Evolutionary conservation across 352 stramenopile genomes (phyloP), one percentile per base, ranked within the genome.

Genomic region (Pythium pyrilobum): DNA sequence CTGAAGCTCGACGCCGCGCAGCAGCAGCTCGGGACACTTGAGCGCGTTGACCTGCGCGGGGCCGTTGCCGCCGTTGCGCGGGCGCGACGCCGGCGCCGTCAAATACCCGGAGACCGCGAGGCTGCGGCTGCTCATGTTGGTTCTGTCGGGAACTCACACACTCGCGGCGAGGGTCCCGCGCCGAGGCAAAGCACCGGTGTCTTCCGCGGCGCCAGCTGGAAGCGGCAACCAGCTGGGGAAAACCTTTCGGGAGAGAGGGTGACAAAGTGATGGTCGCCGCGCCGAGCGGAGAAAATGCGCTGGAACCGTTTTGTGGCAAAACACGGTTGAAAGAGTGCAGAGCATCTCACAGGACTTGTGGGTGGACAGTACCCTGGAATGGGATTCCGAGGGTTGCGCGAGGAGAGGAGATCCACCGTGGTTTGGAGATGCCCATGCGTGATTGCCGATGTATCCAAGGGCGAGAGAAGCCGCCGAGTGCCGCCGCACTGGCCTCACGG

Each of bases 1-100:
- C 41, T 72, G 60, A 13, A 72, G 58, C 16, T 72, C 64, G 5
- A 57, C 37, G 32, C 60, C 64, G 23, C 55, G 60, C 37, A 68
- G 33, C 36, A 72, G 44, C 27, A 72, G 45, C 41, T 72, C 64
- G n/a, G 64, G 64, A 37, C 64, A 72, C 42, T 69, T 72, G 59
- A 72, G 62, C 29, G 46, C 54, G 39, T 59, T 62, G 12, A 42
- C 52, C 12, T 39, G n/a, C 10, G 42, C 11, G 37, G 38, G 38
- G 38, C 38, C n/a, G 38, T 43, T 43, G 18, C 18, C 28, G 38
- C 18, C 12, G n/a, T 34, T 7, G 37, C 37, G 37, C 37, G 23
- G 37, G 16, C 5, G 37, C 37, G 16, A 18, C 37, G 16, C 16
- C 37, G 11, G 37, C 9, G 5, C n/a, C 37, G 37, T 34, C 7